These are phyloP conservation scores for Colletotrichum chlorophyti DNA, from an alignment of 2,329 filamentous ascomycete genomes.

Conservation along the genomic window DNA sequence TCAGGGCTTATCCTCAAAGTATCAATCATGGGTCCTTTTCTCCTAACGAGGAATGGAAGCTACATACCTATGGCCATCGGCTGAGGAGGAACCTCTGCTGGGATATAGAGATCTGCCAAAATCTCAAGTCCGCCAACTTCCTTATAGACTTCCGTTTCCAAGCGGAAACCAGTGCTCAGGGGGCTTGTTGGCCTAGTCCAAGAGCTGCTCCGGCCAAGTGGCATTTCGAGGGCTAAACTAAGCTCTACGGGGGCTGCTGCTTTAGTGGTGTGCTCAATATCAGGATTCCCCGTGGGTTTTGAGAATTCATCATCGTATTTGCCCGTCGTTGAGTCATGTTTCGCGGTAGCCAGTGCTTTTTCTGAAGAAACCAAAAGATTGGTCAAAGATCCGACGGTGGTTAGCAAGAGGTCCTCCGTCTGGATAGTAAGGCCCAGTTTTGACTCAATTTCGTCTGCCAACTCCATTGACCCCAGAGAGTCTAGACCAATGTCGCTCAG, in stretches of 20 bases:
- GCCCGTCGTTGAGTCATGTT: background rate
- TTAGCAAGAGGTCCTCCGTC: slow-evolving; percentile 18
- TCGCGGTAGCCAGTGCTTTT: background rate
- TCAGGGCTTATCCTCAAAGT: slow-evolving; percentile 38
- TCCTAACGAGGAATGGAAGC: background rate
- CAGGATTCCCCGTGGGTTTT: background rate
- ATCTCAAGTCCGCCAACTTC: slow-evolving; percentile 27
- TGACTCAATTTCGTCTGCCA: slow-evolving; percentile 29
- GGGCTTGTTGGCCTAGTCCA: background rate
- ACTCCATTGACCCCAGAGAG: slow-evolving; percentile 30
- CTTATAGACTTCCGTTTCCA: slow-evolving; percentile 29
- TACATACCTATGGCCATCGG: background rate
- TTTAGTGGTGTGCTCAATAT: no score
- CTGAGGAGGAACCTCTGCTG: slow-evolving; percentile 5
- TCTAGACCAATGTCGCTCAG: slow-evolving; percentile 30
- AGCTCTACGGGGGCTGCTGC: no score
- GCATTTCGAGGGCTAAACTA: no score
- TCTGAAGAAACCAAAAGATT: background rate
- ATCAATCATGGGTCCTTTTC: background rate
- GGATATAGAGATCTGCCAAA: slow-evolving; percentile 28
- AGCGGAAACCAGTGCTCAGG: background rate
- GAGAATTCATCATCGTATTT: no score
- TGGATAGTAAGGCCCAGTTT: slow-evolving; percentile 25
- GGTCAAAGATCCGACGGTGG: background rate
- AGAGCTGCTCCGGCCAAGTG: background rate